phyloP scores from a whole-genome alignment of 306 rosid genomes.

The Calophaca sinica region DNA sequence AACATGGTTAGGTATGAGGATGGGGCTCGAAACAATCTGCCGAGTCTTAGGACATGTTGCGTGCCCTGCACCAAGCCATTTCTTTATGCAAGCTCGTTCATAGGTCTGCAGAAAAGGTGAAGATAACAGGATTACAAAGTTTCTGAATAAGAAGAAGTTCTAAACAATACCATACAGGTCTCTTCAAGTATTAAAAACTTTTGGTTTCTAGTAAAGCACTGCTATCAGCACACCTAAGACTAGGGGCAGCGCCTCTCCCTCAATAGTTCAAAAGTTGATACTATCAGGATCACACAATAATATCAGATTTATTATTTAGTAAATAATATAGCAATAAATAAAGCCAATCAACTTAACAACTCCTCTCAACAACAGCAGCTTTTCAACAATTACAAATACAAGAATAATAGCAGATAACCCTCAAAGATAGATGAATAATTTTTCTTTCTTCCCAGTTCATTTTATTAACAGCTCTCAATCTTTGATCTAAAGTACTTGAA shows the following conservation, averaged over 20 bases:
- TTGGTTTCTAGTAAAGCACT: neutral
- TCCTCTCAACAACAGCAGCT: neutral
- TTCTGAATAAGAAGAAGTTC: conserved; percentile 2
- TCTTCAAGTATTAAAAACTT: neutral
- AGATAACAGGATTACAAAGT: conserved; percentile 28
- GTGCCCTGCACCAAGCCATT: conserved; percentile 90
- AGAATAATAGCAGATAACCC: neutral
- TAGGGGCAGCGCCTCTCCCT: neutral
- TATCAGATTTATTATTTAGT: neutral
- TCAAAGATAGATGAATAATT: neutral
- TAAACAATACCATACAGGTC: conserved; percentile 4
- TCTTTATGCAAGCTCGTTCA: conserved; percentile 84
- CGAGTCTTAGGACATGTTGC: conserved; percentile 87
- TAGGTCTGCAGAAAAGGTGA: conserved; percentile 69
- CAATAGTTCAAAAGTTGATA: neutral
- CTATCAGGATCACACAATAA: conserved; percentile 1
- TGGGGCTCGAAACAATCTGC: conserved; percentile 65
- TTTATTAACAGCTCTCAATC: conserved; percentile 1
- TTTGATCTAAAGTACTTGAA: conserved; percentile 9
- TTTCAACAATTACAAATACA: neutral
- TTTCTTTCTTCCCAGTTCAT: neutral
- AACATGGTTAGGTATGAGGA: conserved; percentile 81
- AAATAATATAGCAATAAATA: conserved; percentile 14
- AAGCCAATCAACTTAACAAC: neutral
- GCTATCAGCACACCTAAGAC: neutral